Conservation (phyloP, 208 protist genomes). For the Acanthamoeba healyi region DNA sequence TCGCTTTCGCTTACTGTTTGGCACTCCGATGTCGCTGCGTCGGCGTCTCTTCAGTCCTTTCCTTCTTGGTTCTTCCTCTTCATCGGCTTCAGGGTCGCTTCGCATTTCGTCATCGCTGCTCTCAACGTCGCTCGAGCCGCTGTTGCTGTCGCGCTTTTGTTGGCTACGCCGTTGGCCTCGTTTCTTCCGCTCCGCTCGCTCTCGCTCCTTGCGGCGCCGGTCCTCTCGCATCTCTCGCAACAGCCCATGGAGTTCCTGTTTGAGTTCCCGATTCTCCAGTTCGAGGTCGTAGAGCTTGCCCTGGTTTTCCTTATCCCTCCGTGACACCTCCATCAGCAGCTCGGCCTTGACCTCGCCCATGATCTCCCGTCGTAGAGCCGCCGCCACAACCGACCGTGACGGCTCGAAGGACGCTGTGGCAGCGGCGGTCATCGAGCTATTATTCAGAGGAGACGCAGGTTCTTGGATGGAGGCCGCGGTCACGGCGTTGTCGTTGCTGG, state of each 20-base stretch:
- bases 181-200: background rate
- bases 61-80: background rate
- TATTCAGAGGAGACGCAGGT: background rate
- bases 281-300: slow-evolving; percentile 8
- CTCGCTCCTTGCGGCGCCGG: background rate
- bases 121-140: background rate
- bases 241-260: background rate
- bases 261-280: background rate
- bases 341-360: slow-evolving; percentile 3
- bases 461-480: no score
- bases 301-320: background rate
- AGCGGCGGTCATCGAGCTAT: background rate
- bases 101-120: background rate
- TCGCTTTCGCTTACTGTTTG: background rate
- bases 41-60: background rate
- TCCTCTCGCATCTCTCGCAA: background rate
- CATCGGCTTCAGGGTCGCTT: background rate
- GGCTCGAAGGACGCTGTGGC: background rate
- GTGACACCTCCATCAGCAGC: background rate
- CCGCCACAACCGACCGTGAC: background rate
- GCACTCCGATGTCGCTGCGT: background rate
- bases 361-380: background rate
- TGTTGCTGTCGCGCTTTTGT: background rate
- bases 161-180: background rate
- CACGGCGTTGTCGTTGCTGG: background rate